A percentile compares a stretch with the other conserved stretches of the same genome.
Evolutionary conservation across 1,284 basidiomycete genomes (phyloP).

Genomic region (Boletus holoroseus): DNA sequence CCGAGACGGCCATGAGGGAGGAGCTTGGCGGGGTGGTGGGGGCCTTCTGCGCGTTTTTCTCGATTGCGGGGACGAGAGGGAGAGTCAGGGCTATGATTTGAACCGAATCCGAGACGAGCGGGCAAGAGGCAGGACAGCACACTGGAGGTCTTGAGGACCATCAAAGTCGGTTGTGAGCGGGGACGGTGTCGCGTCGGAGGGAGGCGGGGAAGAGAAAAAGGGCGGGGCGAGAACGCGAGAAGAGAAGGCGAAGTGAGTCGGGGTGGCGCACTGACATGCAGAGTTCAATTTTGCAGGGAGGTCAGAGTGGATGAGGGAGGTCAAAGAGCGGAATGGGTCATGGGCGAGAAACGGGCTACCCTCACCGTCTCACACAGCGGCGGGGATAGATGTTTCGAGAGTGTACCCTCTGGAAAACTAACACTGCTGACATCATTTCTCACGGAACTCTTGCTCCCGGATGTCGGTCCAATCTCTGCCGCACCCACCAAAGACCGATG

Average conservation of each 20-base stretch:
- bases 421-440: constrained; percentile 16
- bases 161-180: constrained; percentile 12
- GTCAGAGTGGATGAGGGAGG: background rate
- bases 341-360: background rate
- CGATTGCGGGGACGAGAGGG: constrained; percentile 1
- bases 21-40: constrained; percentile 32
- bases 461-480: too few species aligned
- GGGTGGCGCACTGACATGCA: constrained; percentile 13
- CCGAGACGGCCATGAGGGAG: constrained; percentile 44
- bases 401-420: background rate
- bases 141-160: constrained; percentile 26
- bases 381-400: constrained; percentile 2
- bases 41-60: constrained; percentile 21
- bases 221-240: background rate
- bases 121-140: constrained; percentile 29
- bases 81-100: constrained; percentile 6
- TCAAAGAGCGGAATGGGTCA: constrained; percentile 4
- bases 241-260: background rate
- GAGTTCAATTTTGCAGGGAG: background rate
- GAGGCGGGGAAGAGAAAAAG: background rate
- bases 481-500: too few species aligned
- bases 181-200: background rate
- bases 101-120: constrained; percentile 22
- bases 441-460: constrained; percentile 3
- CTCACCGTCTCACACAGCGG: constrained; percentile 22